phyloP scores from a whole-genome alignment of 345 rosid genomes.

The Syzygium jambos region DNA sequence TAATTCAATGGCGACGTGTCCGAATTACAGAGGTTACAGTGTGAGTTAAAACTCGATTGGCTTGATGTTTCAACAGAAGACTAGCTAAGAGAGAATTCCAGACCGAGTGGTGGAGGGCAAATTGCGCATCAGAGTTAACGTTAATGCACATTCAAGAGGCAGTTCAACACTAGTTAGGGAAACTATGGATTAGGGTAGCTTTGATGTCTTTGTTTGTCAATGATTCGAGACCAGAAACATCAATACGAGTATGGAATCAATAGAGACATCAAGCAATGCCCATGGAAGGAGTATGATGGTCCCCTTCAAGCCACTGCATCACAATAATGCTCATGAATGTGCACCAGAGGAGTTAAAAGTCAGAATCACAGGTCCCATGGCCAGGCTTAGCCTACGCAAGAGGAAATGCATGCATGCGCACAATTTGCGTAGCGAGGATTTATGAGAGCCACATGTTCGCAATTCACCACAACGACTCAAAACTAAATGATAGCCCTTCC shows the following conservation, averaged over 20 bases:
- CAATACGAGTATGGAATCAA: neutral
- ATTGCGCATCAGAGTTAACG: neutral
- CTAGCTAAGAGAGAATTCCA: neutral
- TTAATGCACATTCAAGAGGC: neutral
- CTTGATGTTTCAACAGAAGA: neutral
- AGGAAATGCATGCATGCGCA: neutral
- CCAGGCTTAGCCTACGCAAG: neutral
- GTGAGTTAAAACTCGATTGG: neutral
- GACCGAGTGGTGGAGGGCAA: neutral
- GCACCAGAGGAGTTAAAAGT: neutral
- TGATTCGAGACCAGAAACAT: neutral
- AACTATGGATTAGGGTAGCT: neutral
- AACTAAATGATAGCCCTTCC: neutral
- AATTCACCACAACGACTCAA: neutral
- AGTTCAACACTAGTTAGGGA: neutral
- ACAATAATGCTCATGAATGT: neutral
- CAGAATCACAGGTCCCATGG: neutral
- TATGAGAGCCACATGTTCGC: neutral
- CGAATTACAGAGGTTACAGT: neutral
- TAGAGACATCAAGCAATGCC: neutral
- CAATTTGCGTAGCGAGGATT: neutral
- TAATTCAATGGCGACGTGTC: neutral
- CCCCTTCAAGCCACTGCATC: neutral
- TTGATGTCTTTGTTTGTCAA: neutral
- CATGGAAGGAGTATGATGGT: neutral